Conservation (phyloP, 1,284 basidiomycete genomes). For the Mycosarcoma mackinlayi region DNA sequence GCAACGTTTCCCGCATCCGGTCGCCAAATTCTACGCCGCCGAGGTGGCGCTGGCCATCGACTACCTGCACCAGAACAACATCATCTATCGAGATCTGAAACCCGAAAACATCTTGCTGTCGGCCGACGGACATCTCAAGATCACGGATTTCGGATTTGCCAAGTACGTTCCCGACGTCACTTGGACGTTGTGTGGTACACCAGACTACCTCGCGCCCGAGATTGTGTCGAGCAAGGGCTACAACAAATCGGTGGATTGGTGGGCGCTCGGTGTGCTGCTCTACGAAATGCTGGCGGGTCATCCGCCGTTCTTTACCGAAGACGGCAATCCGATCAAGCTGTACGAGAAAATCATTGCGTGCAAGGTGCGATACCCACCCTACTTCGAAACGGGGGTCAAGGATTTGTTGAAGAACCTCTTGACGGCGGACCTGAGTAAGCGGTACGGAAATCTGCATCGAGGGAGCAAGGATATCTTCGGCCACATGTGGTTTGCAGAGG, state of each 20-base stretch:
- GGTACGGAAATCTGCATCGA: conserved; percentile 89
- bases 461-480: conserved; percentile 95
- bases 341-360: conserved; percentile 95
- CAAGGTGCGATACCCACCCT: conserved; percentile 86
- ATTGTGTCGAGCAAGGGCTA: conserved; percentile 86
- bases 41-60: conserved; percentile 95
- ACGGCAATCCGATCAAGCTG: conserved; percentile 77
- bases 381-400: conserved; percentile 82
- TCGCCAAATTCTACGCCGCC: conserved; percentile 98
- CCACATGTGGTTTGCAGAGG: conserved; percentile 96
- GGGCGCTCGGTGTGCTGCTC: conserved; percentile 90
- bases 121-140: conserved; percentile 94
- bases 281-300: conserved; percentile 73
- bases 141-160: conserved; percentile 98
- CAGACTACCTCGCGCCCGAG: conserved; percentile 79
- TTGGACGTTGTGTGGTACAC: conserved; percentile 90
- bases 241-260: conserved; percentile 99
- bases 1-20: conserved; percentile 95
- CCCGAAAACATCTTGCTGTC: conserved; percentile 96
- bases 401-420: conserved; percentile 91
- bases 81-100: conserved; percentile 97
- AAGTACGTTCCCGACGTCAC: conserved; percentile 89
- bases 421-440: conserved; percentile 87
- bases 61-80: conserved; percentile 87
- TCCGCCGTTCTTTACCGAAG: conserved; percentile 70